Conservation (phyloP, 192 early-diverging fungal genomes). For the Coemansia sp. region DNA sequence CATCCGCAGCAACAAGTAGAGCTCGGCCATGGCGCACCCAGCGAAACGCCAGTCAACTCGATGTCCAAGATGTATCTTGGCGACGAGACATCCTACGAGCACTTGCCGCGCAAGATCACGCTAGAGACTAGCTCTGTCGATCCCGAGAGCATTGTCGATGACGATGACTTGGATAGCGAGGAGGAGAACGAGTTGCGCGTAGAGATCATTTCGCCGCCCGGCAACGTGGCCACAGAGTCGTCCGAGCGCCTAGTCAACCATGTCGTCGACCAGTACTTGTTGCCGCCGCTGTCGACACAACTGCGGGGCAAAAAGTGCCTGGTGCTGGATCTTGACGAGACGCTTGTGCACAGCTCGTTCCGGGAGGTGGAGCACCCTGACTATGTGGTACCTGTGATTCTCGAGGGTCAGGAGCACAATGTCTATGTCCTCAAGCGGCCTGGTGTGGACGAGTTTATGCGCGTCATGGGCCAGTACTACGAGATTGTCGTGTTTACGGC, state of each 20-base stretch:
- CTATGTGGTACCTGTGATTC: conserved; percentile 91
- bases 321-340: conserved; percentile 97
- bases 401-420: conserved; percentile 87
- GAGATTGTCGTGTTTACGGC: conserved; percentile 97
- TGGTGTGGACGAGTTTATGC: conserved; percentile 93
- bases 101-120: conserved; percentile 41
- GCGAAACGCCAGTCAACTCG: conserved; percentile 49
- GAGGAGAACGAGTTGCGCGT: conserved; percentile 51
- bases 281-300: conserved; percentile 70
- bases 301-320: conserved; percentile 85
- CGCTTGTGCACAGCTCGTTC: conserved; percentile 96
- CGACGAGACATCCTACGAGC: conserved; percentile 41
- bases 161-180: conserved; percentile 31
- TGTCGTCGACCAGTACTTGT: conserved; percentile 51
- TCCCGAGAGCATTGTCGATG: conserved; percentile 48
- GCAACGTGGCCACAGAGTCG: conserved; percentile 48
- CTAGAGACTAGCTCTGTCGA: conserved; percentile 48
- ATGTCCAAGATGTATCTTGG: conserved; percentile 48
- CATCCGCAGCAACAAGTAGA: conserved; percentile 14
- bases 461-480: conserved; percentile 81
- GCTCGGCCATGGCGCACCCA: conserved; percentile 32
- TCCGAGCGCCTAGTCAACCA: conserved; percentile 55
- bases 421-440: conserved; percentile 97
- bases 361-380: conserved; percentile 76
- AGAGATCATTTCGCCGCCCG: conserved; percentile 53